A percentile compares a stretch with the other conserved stretches of the same genome.
Evolutionary conservation across 345 rosid genomes (phyloP).

Genomic region (Populus davidiana): DNA sequence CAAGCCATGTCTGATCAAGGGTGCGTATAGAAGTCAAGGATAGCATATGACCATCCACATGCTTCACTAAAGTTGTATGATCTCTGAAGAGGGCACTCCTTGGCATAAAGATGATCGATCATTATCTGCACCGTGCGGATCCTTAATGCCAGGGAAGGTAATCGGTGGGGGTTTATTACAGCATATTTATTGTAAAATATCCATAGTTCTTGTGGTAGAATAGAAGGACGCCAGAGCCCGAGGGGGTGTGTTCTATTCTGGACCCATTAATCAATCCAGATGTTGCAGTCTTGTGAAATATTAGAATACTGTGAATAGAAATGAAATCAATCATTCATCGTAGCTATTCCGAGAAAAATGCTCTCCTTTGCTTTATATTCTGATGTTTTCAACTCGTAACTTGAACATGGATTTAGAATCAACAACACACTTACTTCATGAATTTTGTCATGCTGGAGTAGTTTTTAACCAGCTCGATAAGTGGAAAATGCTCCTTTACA

Average conservation of each 20-base stretch:
- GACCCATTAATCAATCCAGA: neutral
- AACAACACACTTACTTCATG: no score
- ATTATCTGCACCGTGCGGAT: neutral
- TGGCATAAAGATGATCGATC: neutral
- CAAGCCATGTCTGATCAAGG: constrained; percentile 99
- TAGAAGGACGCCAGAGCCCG: constrained; percentile 5
- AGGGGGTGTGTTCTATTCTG: constrained; percentile 14
- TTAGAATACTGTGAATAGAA: constrained; percentile 8
- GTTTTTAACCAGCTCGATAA: no score
- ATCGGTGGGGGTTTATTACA: neutral
- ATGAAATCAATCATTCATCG: constrained; percentile 10
- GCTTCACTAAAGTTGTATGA: neutral
- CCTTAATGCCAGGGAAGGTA: constrained; percentile 1
- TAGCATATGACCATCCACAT: no score
- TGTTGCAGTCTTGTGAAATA: constrained; percentile 11
- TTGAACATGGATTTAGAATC: no score
- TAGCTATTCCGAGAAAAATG: neutral
- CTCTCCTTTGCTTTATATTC: neutral
- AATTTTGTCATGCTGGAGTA: no score
- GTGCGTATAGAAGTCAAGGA: constrained; percentile 53
- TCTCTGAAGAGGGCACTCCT: neutral
- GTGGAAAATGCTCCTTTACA: no score
- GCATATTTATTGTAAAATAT: constrained; percentile 5
- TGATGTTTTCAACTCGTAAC: no score
- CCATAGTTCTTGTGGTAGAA: constrained; percentile 7